Conservation (phyloP, 345 rosid genomes). For the Aurinia saxatilis region DNA sequence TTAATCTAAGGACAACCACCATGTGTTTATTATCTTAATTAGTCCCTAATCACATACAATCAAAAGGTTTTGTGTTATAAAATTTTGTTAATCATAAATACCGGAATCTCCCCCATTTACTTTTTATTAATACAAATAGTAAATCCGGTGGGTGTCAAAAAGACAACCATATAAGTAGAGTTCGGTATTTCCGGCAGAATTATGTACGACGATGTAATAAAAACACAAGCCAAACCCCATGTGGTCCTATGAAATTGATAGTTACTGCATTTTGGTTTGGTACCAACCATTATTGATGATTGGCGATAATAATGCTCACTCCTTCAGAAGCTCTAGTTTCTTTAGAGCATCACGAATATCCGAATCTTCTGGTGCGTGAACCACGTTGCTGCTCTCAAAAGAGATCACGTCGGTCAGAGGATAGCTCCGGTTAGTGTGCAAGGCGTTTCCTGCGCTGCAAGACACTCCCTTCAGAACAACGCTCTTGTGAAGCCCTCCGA, state of each 20-base stretch:
- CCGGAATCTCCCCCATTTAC: slow-evolving; percentile 1
- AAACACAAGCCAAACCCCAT: slow-evolving; percentile 17
- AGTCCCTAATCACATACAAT: not conserved
- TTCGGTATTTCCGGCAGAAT: slow-evolving; percentile 23
- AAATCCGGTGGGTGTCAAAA: slow-evolving; percentile 12
- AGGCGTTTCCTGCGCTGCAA: slow-evolving; percentile 39
- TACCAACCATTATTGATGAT: slow-evolving; percentile 1
- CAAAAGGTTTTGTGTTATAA: too few species aligned
- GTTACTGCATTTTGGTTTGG: not conserved
- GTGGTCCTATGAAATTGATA: slow-evolving; percentile 13
- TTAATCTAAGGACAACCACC: not conserved
- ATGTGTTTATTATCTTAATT: not conserved
- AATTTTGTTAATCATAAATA: not conserved
- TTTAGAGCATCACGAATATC: slow-evolving; percentile 56
- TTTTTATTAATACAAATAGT: slow-evolving; percentile 5
- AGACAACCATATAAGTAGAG: slow-evolving; percentile 19
- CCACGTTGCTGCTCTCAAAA: slow-evolving; percentile 53
- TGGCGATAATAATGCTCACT: not conserved
- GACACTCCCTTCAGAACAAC: slow-evolving; percentile 68
- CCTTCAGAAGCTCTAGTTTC: slow-evolving; percentile 44
- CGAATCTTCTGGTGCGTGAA: slow-evolving; percentile 40
- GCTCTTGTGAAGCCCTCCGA: slow-evolving; percentile 81
- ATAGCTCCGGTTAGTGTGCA: slow-evolving; percentile 63
- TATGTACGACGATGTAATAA: slow-evolving; percentile 22
- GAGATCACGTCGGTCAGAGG: slow-evolving; percentile 83